Evolutionary conservation across 768 basidiomycete genomes (phyloP).

Genomic region (Pulveroboletus sp.): DNA sequence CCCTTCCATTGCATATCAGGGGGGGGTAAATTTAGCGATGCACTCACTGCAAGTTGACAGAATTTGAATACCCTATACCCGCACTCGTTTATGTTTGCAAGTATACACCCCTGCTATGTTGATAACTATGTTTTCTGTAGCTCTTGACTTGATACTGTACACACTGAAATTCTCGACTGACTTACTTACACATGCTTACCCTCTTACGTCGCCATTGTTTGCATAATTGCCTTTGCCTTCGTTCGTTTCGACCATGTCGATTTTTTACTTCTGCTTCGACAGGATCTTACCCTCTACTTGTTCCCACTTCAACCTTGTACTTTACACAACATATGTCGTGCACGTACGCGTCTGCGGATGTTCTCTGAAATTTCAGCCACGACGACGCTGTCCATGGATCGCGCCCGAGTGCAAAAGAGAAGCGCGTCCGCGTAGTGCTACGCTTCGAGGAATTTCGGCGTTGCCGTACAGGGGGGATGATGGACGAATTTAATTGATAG

Average conservation of each 20-base stretch:
- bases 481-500: slow-evolving; percentile 20
- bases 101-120: slow-evolving; percentile 28
- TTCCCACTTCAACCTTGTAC: slow-evolving; percentile 9
- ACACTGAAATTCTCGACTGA: slow-evolving; percentile 1
- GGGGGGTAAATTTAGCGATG: slow-evolving; percentile 18
- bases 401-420: background rate
- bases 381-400: background rate
- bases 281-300: background rate
- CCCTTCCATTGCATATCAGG: slow-evolving; percentile 34
- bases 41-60: background rate
- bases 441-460: background rate
- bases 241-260: slow-evolving; percentile 1
- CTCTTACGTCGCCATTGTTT: slow-evolving; percentile 1
- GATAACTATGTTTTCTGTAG: slow-evolving; percentile 25
- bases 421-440: background rate
- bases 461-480: slow-evolving; percentile 12
- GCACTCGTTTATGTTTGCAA: slow-evolving; percentile 25
- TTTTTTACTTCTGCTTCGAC: slow-evolving; percentile 4
- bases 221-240: slow-evolving; percentile 13
- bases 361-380: slow-evolving; percentile 9
- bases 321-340: slow-evolving; percentile 8
- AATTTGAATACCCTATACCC: slow-evolving; percentile 21
- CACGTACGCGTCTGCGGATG: slow-evolving; percentile 14
- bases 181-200: slow-evolving; percentile 10
- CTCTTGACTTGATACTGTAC: slow-evolving; percentile 28